Base-by-base conservation (phyloP, 2,329 filamentous ascomycete species). In the Fusarium sororula region DNA sequence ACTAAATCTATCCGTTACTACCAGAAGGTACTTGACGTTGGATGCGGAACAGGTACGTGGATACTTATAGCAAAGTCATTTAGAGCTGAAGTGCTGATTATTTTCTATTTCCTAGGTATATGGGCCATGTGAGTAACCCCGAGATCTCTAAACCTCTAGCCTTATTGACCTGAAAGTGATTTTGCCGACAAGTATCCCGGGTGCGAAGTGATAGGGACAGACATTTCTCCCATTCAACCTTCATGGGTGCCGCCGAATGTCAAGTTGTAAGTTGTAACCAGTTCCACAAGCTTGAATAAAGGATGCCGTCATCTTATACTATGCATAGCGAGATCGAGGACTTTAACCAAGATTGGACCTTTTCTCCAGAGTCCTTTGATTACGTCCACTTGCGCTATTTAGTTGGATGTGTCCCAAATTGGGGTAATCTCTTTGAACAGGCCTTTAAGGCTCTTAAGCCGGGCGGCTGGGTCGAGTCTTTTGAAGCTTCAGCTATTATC, bases 291-390 rank as follows among this genome's bases (percentile, higher is more conserved):
- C 13, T 15, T 15, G 13, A 35, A 8, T 3, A 7, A 48, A 48
- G 5, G 3, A 28, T 10, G 9, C 0, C 6, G 13, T 7, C 3
- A 3, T 22, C 30, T 53, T 28, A 70, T 10, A 60, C 44, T 13
- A 5, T 14, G 2, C 6, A 15, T 9, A 70, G 68, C 22, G 70
- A 75, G 41, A 75, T 75, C 14, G 73, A 75, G 15, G 73, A 75
- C 17, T 75, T 74, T 4, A 75, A 56, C 4, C 66, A 75, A 30
- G 73, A 75, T 2, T 75, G 73, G 73, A 75, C 73, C 11, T 75
- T 73, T 5, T 18, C 73, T 3, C 56, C 63, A 4, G 60, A 47
- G 2, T 50, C 70, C 1, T 75, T 75, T n/a, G 73, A 75, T 22
- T 75, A 75, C 20, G 48, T 75, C 24, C 73, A 75, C 30, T 22